These are phyloP conservation scores for Mortierella sp. DNA, from an alignment of 371 early-diverging fungal species.

Conservation along the genomic window DNA sequence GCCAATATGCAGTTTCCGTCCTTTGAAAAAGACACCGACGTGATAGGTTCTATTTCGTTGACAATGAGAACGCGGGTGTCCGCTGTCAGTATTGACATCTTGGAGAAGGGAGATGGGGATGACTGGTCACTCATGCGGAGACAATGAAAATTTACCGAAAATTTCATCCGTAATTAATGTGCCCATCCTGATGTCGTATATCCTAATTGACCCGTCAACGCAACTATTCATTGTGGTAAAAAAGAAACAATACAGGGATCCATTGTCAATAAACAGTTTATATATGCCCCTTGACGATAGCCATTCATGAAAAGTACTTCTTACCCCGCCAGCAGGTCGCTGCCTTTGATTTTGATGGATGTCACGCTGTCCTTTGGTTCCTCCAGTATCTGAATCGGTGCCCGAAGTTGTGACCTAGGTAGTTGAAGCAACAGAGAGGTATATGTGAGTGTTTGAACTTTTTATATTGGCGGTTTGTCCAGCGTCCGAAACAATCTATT, in stretches of 20 bases:
- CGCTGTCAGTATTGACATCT: too few species aligned
- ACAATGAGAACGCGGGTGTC: neutral
- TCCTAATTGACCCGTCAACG: conserved; percentile 86
- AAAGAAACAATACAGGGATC: too few species aligned
- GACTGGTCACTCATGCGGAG: too few species aligned
- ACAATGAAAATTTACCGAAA: conserved; percentile 64
- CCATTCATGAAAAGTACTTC: neutral
- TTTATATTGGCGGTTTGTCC: neutral
- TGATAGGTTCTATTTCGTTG: conserved; percentile 76
- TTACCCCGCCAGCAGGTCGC: conserved; percentile 85
- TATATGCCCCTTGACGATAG: neutral
- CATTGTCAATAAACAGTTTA: neutral
- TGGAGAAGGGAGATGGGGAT: too few species aligned
- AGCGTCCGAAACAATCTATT: too few species aligned
- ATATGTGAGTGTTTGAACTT: too few species aligned
- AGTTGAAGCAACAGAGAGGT: neutral
- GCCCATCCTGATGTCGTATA: conserved; percentile 89
- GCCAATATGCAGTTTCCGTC: conserved; percentile 86
- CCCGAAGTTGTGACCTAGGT: conserved; percentile 70
- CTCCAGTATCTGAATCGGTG: conserved; percentile 88
- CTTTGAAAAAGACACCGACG: conserved; percentile 78
- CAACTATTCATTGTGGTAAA: conserved; percentile 60
- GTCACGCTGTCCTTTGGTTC: conserved; percentile 92
- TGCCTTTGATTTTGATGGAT: conserved; percentile 76
- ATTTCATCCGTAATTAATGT: conserved; percentile 76